Base-by-base conservation (phyloP, 805 yeast species). In the Tanozyma kutaoensis region DNA sequence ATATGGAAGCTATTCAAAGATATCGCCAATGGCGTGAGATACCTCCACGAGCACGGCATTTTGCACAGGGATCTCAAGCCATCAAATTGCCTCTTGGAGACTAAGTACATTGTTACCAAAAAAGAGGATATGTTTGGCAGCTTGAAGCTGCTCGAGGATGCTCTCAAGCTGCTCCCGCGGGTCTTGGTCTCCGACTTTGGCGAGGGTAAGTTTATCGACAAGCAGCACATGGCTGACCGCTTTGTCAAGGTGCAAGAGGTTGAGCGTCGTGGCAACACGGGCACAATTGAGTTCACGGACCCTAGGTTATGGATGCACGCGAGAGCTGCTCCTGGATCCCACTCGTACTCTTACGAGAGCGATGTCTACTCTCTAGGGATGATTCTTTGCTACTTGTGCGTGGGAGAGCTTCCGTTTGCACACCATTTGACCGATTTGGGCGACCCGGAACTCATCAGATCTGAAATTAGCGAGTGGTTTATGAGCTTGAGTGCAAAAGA, bases 61-160 rank as follows among this genome's bases (percentile, higher is more conserved):
- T 66, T 85, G n/a, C 95, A 85, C 43, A 61, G 95, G 17, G 95
- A 85, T 47, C 57, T 85, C 34, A 85, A 85, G 40, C 95, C 95
- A 0, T 79, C 93, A 1, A 85, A 85, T 41, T 82, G 94, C 51
- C 55, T 85, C 15, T 51, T 85, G 26, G 69, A 64, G 28, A 39
- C 46, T 1, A 39, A 39, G 14, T 63, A 48, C 28, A 33, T 25
- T 6, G 15, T 7, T 15, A 3, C 3, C 9, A 8, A 5, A 5
- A 9, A 11, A 14, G 13, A 4, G 16, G 25, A 17, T 1, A 9
- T 9, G 3, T 20, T 21, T 11, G 13, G 18, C 7, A 18, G 25
- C 9, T 3, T 24, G 4, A 23, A 27, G 12, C 40, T 32, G 4
- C 38, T 43, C 14, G 45, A 40, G 14, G 32, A 30, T 9, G 34